A percentile compares a stretch with the other conserved stretches of the same genome.
Evolutionary conservation across 2,329 filamentous ascomycete genomes (phyloP).

Genomic region (Atkinsonella texensis): DNA sequence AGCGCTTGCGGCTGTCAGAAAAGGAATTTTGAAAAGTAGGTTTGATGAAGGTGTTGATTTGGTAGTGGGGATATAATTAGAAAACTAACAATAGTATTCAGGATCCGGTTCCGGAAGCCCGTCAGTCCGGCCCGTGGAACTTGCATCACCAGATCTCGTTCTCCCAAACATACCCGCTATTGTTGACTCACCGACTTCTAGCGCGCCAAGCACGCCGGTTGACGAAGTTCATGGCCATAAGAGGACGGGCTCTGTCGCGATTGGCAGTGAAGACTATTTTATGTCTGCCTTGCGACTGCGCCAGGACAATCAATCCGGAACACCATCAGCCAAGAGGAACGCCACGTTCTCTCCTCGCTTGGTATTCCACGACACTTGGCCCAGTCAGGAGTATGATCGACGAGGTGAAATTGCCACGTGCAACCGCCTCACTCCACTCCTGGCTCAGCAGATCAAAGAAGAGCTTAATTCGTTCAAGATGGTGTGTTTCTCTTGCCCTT

Average conservation of each 20-base stretch:
- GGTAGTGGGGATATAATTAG: background rate
- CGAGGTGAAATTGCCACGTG: slow-evolving; percentile 94
- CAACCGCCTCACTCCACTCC: slow-evolving; percentile 91
- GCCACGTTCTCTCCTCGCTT: slow-evolving; percentile 83
- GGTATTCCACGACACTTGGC: slow-evolving; percentile 94
- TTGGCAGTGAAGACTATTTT: slow-evolving; percentile 85
- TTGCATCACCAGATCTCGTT: slow-evolving; percentile 34
- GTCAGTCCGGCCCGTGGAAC: slow-evolving; percentile 49
- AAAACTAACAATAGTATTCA: slow-evolving; percentile 14
- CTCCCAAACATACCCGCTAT: slow-evolving; percentile 50
- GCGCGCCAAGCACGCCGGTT: slow-evolving; percentile 75
- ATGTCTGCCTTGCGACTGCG: slow-evolving; percentile 61
- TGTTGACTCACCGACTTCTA: slow-evolving; percentile 71
- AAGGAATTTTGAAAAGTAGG: slow-evolving; percentile 88
- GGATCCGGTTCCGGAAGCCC: slow-evolving; percentile 61
- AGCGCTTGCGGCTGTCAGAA: slow-evolving; percentile 81
- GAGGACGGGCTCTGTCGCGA: slow-evolving; percentile 56
- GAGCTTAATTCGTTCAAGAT: slow-evolving; percentile 99
- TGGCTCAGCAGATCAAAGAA: slow-evolving; percentile 98
- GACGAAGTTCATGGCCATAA: slow-evolving; percentile 61
- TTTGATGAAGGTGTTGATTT: background rate
- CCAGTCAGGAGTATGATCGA: slow-evolving; percentile 87
- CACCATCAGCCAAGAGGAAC: slow-evolving; percentile 58
- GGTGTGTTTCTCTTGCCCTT: slow-evolving; percentile 22
- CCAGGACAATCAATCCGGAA: slow-evolving; percentile 67